Evolutionary conservation across 2,329 filamentous ascomycete species (phyloP).

Genomic region (Herpotrichia juniperi): DNA sequence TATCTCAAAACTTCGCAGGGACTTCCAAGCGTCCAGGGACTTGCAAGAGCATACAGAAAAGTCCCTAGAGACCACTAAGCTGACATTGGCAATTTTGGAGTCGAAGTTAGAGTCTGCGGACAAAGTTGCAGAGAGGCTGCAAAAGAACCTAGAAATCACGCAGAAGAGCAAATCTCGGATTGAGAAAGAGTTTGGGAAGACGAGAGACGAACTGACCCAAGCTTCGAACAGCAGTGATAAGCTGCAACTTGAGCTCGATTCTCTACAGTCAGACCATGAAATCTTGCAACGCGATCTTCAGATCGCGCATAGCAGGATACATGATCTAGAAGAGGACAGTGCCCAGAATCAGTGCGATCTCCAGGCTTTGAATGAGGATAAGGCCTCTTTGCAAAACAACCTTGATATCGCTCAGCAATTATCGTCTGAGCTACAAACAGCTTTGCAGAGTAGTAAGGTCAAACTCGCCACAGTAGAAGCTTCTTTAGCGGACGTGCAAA

Average conservation of each 20-base stretch:
- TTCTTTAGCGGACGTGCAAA: conserved; percentile 23
- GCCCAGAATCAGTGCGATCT: conserved; percentile 22
- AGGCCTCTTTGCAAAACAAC: conserved; percentile 23
- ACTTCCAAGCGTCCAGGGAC: conserved; percentile 27
- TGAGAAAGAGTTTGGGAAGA: conserved; percentile 23
- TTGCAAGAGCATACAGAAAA: conserved; percentile 27
- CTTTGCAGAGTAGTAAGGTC: conserved; percentile 23
- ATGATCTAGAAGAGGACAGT: conserved; percentile 23
- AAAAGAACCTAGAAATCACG: conserved; percentile 27
- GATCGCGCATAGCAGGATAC: conserved; percentile 25
- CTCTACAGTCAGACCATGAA: conserved; percentile 20
- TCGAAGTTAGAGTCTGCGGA: conserved; percentile 17
- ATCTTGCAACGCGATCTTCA: conserved; percentile 25
- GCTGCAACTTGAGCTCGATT: conserved; percentile 28
- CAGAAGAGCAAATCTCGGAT: conserved; percentile 22
- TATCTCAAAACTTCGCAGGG: conserved; percentile 29
- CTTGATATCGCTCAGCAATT: conserved; percentile 25
- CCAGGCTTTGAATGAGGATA: conserved; percentile 24
- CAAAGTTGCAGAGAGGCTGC: conserved; percentile 21
- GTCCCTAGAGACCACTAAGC: conserved; percentile 22
- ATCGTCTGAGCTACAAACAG: conserved; percentile 23
- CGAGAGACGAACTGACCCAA: conserved; percentile 17
- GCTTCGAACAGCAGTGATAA: conserved; percentile 18
- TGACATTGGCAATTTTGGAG: conserved; percentile 25
- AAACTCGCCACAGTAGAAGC: conserved; percentile 31